A percentile compares a stretch with the other conserved stretches of the same genome.
These are phyloP conservation scores for Pleurozium schreberi DNA, from an alignment of 225 moss, liverwort and hornwort species.

Conservation along the genomic window DNA sequence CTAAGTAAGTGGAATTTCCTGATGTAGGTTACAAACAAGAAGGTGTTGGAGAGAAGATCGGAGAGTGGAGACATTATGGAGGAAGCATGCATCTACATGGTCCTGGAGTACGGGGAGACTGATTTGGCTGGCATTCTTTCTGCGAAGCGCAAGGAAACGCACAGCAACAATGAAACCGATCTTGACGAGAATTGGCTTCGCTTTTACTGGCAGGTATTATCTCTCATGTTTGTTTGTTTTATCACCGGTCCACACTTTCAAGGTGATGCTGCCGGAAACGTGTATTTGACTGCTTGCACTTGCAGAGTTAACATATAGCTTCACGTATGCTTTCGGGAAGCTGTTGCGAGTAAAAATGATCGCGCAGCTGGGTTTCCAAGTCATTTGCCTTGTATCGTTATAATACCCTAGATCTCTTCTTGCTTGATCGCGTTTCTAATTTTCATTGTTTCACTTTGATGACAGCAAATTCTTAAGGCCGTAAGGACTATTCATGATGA, in stretches of 20 bases:
- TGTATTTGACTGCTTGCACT: background rate
- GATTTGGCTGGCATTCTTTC: slow-evolving; percentile 82
- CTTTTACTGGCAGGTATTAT: slow-evolving; percentile 84
- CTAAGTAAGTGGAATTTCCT: background rate
- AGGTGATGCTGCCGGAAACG: background rate
- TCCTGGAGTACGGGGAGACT: slow-evolving; percentile 86
- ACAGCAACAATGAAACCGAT: slow-evolving; percentile 29
- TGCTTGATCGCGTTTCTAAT: background rate
- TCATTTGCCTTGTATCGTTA: background rate
- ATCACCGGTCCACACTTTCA: background rate
- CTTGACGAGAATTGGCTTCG: slow-evolving; percentile 90
- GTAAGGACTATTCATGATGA: slow-evolving; percentile 93
- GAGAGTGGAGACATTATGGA: slow-evolving; percentile 62
- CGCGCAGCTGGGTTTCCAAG: background rate
- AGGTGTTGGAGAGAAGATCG: slow-evolving; percentile 43
- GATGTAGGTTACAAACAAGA: slow-evolving; percentile 69
- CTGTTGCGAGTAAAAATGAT: background rate
- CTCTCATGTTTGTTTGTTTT: background rate
- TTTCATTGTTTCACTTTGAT: background rate
- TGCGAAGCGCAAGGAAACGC: slow-evolving; percentile 73
- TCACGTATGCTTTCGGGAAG: background rate
- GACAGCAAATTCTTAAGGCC: slow-evolving; percentile 84
- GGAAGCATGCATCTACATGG: slow-evolving; percentile 81
- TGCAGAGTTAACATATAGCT: background rate
- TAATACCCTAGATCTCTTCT: background rate